A percentile compares a stretch with the other conserved stretches of the same genome.
phyloP scores from a whole-genome alignment of 345 rosid genomes.

The Cochlearia excelsa region DNA sequence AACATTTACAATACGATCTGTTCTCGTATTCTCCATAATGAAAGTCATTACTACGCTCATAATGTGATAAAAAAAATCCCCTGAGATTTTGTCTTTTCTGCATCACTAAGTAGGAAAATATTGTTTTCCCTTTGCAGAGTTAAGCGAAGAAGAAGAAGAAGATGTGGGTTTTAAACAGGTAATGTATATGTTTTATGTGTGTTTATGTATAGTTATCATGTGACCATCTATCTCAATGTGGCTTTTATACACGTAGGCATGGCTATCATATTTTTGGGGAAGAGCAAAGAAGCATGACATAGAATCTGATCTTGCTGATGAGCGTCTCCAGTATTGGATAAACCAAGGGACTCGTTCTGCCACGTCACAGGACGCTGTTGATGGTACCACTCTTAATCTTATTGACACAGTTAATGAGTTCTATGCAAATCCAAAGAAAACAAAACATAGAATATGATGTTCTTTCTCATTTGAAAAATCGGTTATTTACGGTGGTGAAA shows the following conservation, averaged over 20 bases:
- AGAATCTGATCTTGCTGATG: constrained; percentile 75
- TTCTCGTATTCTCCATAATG: not conserved
- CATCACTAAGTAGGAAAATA: not conserved
- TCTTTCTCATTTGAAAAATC: not conserved
- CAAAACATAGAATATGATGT: not conserved
- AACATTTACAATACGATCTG: not conserved
- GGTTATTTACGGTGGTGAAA: not conserved
- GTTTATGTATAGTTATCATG: not conserved
- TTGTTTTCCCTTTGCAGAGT: constrained; percentile 42
- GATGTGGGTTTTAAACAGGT: constrained; percentile 90
- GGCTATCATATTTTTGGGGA: constrained; percentile 88
- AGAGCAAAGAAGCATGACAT: constrained; percentile 65
- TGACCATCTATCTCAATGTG: constrained; percentile 6
- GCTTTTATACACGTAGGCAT: constrained; percentile 50
- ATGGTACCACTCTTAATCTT: constrained; percentile 47
- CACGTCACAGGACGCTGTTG: constrained; percentile 73
- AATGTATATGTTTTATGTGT: not conserved
- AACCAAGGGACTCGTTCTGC: constrained; percentile 45
- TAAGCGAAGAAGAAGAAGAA: constrained; percentile 77
- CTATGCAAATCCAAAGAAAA: not conserved
- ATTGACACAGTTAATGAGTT: constrained; percentile 3
- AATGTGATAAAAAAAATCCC: not conserved
- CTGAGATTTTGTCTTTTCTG: not conserved
- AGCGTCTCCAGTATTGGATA: constrained; percentile 68
- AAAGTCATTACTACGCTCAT: constrained; percentile 11